phyloP scores from a whole-genome alignment of 1,139 yeast species.

The Magnusiomyces fungicola region DNA sequence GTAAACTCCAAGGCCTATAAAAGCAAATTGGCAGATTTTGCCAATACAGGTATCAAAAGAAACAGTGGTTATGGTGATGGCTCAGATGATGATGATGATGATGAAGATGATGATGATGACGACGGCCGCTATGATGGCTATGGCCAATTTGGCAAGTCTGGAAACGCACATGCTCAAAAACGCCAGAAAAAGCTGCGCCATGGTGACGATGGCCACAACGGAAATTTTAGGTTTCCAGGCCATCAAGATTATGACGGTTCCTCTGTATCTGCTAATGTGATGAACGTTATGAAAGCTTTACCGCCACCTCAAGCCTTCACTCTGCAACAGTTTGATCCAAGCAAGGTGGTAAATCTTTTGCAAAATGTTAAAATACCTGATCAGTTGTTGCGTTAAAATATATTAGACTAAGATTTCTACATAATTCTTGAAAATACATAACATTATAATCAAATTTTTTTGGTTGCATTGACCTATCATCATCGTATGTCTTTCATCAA shows the following conservation, averaged over 20 bases:
- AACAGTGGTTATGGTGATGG: neutral
- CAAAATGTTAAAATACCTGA: slow-evolving; percentile 7
- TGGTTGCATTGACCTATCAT: too few relatives aligned
- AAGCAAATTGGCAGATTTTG: slow-evolving; percentile 3
- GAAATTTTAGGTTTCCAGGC: neutral
- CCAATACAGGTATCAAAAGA: slow-evolving; percentile 11
- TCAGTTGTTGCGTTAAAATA: neutral
- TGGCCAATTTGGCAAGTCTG: neutral
- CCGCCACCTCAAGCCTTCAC: slow-evolving; percentile 7
- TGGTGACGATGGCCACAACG: neutral
- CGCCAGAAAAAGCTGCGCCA: slow-evolving; percentile 2
- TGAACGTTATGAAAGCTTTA: slow-evolving; percentile 1
- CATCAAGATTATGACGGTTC: neutral
- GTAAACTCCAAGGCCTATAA: neutral
- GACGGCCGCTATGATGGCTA: neutral
- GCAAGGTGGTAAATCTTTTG: slow-evolving; percentile 5
- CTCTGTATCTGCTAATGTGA: neutral
- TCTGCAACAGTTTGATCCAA: slow-evolving; percentile 1
- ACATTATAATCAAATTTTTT: too few relatives aligned
- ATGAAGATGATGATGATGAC: slow-evolving; percentile 2
- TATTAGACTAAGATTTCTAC: too few relatives aligned
- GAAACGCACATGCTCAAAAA: neutral
- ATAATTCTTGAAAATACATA: too few relatives aligned
- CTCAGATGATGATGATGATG: neutral
- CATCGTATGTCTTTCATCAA: too few relatives aligned